Base-by-base conservation (phyloP, 257 asterid genomes). In the Rauvolfia tetraphylla region DNA sequence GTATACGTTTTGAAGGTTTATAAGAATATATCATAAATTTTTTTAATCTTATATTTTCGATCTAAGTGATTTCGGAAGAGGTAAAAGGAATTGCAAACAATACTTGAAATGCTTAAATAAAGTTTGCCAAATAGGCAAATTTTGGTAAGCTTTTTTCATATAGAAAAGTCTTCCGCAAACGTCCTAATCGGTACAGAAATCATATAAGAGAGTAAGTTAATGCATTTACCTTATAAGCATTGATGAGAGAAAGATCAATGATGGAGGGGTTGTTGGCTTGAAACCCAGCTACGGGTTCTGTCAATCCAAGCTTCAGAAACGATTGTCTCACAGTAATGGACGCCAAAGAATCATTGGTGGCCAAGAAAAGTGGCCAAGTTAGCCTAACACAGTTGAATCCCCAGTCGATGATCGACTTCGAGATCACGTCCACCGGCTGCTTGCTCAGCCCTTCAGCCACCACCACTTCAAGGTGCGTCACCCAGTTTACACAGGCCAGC, bases 381-480 rank as follows among this genome's bases (percentile, higher is more conserved):
- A 95, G 85, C 83, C 99, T 85, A 27, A 92, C 99, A 67, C 99
- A 95, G 76, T 92, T 95, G 82, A 95, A 95, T 7, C 99, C 99
- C 86, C 88, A 36, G 44, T 73, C 75, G 3, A 22, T 14, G 48
- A 95, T 91, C 15, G 81, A 76, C 42, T 78, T 73, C 0, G 99
- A 92, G 3, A 95, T 95, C 57, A 72, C 85, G 48, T 95, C 97
- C 74, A 86, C 90, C 66, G 93, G 89, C 73, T 84, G 93, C 79
- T 92, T 90, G 85, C 95, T 95, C 57, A 95, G 87, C 79, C 99
- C 99, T 71, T 95, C 98, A 2, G 99, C 96, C 90, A 95, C 95
- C 90, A 81, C 82, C 73, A 71, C 94, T 5, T 95, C 99, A 23
- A 95, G 90, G 78, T 95, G 99, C 7, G 98, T 46, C 77, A 91